phyloP scores from a whole-genome alignment of 192 early-diverging fungal species.

The Paraglomus occultum region DNA sequence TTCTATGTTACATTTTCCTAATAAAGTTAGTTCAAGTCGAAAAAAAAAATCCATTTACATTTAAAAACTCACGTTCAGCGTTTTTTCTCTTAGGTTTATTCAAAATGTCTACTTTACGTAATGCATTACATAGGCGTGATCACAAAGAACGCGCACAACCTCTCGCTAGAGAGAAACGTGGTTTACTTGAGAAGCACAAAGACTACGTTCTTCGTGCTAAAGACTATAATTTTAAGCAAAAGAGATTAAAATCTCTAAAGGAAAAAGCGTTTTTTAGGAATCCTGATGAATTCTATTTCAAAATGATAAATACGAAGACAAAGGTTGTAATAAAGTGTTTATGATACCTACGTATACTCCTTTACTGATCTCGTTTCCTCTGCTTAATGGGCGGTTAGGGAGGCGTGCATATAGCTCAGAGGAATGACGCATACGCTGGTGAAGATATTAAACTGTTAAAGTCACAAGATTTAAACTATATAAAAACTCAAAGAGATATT shows the following conservation, averaged over 20 bases:
- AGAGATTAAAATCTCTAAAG: conserved; percentile 77
- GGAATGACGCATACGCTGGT: conserved; percentile 67
- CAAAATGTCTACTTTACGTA: conserved; percentile 68
- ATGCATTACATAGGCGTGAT: conserved; percentile 80
- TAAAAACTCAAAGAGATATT: conserved; percentile 76
- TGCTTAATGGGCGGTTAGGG: conserved; percentile 32
- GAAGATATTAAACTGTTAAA: conserved; percentile 83
- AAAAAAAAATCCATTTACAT: too few relatives aligned
- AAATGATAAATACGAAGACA: conserved; percentile 87
- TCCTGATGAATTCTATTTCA: conserved; percentile 98
- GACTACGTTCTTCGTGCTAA: conserved; percentile 94
- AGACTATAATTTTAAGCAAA: conserved; percentile 87
- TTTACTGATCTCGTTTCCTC: conserved; percentile 12
- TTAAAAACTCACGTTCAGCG: background rate
- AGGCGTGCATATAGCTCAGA: conserved; percentile 76
- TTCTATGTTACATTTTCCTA: too few relatives aligned
- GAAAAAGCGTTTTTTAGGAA: conserved; percentile 87
- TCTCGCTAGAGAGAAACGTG: conserved; percentile 57
- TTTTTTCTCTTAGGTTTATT: background rate
- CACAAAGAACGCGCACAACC: conserved; percentile 89
- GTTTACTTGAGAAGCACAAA: conserved; percentile 95
- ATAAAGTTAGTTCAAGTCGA: too few relatives aligned
- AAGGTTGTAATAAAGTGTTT: conserved; percentile 45
- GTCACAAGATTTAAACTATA: conserved; percentile 91
- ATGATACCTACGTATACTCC: conserved; percentile 6